These are phyloP conservation scores for Solanum chilense DNA, from an alignment of 257 asterid genomes.

Conservation along the genomic window DNA sequence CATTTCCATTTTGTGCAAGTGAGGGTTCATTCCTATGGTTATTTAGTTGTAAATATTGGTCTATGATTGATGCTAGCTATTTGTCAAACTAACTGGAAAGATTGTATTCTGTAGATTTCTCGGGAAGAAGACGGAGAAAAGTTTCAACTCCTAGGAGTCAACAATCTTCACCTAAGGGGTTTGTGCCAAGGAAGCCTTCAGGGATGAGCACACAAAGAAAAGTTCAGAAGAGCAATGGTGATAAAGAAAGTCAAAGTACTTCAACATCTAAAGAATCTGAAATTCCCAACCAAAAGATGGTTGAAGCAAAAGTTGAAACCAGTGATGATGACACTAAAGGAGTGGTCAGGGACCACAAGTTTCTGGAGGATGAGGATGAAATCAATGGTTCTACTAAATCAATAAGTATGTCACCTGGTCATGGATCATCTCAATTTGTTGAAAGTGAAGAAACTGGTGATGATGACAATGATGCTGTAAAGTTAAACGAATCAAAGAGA, in stretches of 20 bases:
- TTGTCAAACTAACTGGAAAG: not conserved
- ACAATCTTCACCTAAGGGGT: constrained; percentile 56
- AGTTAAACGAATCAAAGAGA: constrained; percentile 11
- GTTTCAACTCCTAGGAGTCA: constrained; percentile 36
- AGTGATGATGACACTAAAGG: constrained; percentile 21
- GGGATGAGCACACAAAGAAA: constrained; percentile 51
- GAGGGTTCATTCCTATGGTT: constrained; percentile 49
- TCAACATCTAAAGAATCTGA: constrained; percentile 28
- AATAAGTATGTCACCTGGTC: constrained; percentile 8
- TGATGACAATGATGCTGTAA: constrained; percentile 7
- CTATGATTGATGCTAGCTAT: not conserved
- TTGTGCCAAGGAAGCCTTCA: constrained; percentile 47
- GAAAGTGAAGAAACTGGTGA: constrained; percentile 32
- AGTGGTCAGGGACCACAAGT: constrained; percentile 10
- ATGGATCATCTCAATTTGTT: constrained; percentile 15
- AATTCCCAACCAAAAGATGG: constrained; percentile 15
- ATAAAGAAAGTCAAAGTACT: constrained; percentile 27
- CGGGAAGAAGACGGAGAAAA: constrained; percentile 56
- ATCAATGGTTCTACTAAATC: constrained; percentile 11
- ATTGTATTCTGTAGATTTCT: constrained; percentile 44
- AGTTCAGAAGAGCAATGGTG: constrained; percentile 44
- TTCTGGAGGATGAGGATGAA: constrained; percentile 28
- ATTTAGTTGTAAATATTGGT: not conserved
- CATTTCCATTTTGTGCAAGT: constrained; percentile 53
- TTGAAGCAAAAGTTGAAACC: constrained; percentile 19